phyloP scores from a whole-genome alignment of 345 rosid genomes.

The Sapria himalayana region DNA sequence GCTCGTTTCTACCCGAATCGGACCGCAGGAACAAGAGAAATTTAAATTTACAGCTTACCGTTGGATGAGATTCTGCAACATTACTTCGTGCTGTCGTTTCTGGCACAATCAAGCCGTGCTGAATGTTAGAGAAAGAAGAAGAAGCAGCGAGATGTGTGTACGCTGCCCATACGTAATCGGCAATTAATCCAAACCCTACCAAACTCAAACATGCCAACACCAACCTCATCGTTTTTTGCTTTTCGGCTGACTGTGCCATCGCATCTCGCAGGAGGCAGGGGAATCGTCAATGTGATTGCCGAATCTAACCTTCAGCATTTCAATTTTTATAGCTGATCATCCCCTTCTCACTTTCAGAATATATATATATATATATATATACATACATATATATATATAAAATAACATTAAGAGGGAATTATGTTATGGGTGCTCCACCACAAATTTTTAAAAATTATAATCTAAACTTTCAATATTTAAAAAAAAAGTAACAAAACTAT shows the following conservation, averaged over 20 bases:
- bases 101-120: conserved; percentile 8
- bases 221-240: conserved; percentile 26
- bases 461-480: too few species aligned
- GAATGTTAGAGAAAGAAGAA: conserved; percentile 9
- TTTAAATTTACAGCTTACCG: conserved; percentile 2
- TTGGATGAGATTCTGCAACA: neutral
- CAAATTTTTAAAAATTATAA: too few species aligned
- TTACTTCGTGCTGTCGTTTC: neutral
- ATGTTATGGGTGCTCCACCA: too few species aligned
- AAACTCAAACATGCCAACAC: conserved; percentile 21
- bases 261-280: conserved; percentile 3
- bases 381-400: too few species aligned
- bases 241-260: conserved; percentile 31
- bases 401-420: too few species aligned
- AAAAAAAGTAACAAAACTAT: too few species aligned
- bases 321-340: too few species aligned
- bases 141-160: conserved; percentile 30
- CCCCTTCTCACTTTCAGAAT: too few species aligned
- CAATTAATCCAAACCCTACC: conserved; percentile 38
- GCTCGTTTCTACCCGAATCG: too few species aligned
- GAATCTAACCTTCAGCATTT: too few species aligned
- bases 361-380: too few species aligned
- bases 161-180: conserved; percentile 76
- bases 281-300: too few species aligned
- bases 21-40: neutral